These are phyloP conservation scores for Penicillium canescens DNA, from an alignment of 495 filamentous ascomycete genomes.

Conservation along the genomic window DNA sequence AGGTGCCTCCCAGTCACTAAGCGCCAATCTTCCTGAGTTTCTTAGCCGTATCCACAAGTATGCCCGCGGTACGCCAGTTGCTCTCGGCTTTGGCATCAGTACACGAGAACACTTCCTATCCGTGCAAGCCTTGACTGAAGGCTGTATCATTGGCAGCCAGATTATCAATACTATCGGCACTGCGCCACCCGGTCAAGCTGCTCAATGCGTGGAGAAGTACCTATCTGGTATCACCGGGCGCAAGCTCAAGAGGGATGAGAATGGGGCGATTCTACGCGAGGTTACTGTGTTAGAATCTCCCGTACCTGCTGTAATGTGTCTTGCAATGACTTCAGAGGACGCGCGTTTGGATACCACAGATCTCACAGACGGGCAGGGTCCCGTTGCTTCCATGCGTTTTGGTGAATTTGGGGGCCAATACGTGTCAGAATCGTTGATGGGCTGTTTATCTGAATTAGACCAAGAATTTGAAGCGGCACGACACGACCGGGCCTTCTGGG, in stretches of 20 bases:
- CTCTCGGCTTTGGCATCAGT: constrained; percentile 91
- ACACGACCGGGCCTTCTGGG: constrained; percentile 12
- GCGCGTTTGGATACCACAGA: no score
- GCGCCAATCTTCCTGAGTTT: constrained; percentile 71
- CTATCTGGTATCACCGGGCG: no score
- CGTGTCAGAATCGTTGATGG: constrained; percentile 2
- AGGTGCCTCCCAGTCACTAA: constrained; percentile 77
- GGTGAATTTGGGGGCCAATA: constrained; percentile 14
- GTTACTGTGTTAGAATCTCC: no score
- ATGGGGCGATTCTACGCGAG: no score
- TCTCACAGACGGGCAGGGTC: no score
- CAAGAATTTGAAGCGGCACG: neutral
- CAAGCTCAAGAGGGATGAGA: no score
- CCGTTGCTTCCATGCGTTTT: no score
- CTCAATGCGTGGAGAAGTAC: no score
- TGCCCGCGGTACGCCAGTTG: constrained; percentile 75
- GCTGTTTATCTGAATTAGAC: constrained; percentile 9
- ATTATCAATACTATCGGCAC: constrained; percentile 69
- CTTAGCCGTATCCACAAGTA: constrained; percentile 81
- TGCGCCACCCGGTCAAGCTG: constrained; percentile 54
- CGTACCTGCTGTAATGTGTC: no score
- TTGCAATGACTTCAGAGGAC: no score
- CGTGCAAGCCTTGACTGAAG: constrained; percentile 80
- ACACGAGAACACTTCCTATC: constrained; percentile 65
- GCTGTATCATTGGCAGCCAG: constrained; percentile 87